These are phyloP conservation scores for Microbotryum silenes-acaulis DNA, from an alignment of 1,284 basidiomycete species.

Conservation along the genomic window DNA sequence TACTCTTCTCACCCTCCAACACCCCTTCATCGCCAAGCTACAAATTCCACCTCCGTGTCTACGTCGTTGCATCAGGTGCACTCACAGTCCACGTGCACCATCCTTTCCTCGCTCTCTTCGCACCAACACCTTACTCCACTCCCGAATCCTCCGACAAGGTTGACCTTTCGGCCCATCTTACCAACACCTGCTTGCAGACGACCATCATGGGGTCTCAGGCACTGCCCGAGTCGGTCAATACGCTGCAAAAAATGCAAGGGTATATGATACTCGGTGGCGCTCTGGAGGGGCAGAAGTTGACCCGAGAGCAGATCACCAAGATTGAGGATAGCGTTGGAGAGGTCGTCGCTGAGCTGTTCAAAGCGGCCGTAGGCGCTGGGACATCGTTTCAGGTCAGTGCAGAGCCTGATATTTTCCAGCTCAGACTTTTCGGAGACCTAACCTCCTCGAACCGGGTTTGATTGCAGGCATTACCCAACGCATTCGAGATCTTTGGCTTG, in stretches of 20 bases:
- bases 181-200: slow-evolving; percentile 88
- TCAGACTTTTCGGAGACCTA: slow-evolving; percentile 13
- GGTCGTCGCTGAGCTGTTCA: slow-evolving; percentile 71
- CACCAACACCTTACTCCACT: slow-evolving; percentile 40
- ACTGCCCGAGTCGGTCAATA: slow-evolving; percentile 30
- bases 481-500: slow-evolving; percentile 89
- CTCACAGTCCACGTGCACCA: slow-evolving; percentile 37
- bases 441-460: background rate
- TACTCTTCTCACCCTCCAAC: slow-evolving; percentile 53
- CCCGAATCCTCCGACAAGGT: slow-evolving; percentile 49
- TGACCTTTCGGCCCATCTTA: slow-evolving; percentile 75
- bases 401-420: background rate
- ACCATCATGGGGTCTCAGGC: slow-evolving; percentile 14
- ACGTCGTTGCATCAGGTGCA: slow-evolving; percentile 64
- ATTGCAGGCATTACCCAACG: slow-evolving; percentile 70
- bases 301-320: slow-evolving; percentile 48
- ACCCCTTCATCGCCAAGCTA: slow-evolving; percentile 16
- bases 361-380: slow-evolving; percentile 71
- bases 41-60: slow-evolving; percentile 89
- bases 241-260: slow-evolving; percentile 15
- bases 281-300: slow-evolving; percentile 35
- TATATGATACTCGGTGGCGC: slow-evolving; percentile 12
- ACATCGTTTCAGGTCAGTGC: slow-evolving; percentile 72
- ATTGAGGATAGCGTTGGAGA: slow-evolving; percentile 59
- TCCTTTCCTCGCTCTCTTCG: slow-evolving; percentile 29